phyloP scores from a whole-genome alignment of 1,284 basidiomycete species.

The Sphaerobolus stellatus region DNA sequence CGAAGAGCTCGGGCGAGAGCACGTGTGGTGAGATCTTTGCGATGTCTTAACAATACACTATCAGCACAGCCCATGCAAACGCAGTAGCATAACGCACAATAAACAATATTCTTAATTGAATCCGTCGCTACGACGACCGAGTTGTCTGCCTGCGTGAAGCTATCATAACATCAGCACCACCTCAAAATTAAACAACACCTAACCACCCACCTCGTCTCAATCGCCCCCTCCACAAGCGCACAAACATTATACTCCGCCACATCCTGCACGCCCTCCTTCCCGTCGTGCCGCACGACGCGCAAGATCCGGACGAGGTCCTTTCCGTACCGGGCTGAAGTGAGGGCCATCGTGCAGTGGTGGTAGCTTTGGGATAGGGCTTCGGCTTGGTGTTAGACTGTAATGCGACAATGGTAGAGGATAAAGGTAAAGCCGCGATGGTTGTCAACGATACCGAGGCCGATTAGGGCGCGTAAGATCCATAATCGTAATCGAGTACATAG shows the following conservation, averaged over 20 bases:
- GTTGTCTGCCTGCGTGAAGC: conserved; percentile 85
- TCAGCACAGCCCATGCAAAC: neutral
- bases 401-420: no score
- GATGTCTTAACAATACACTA: conserved; percentile 51
- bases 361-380: neutral
- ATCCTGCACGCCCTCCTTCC: conserved; percentile 56
- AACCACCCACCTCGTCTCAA: conserved; percentile 66
- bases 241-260: conserved; percentile 82
- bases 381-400: no score
- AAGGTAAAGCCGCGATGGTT: no score
- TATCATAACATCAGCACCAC: conserved; percentile 25
- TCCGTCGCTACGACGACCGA: conserved; percentile 84
- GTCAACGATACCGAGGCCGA: no score
- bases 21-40: conserved; percentile 87
- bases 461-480: no score
- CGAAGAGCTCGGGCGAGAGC: conserved; percentile 82
- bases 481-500: no score
- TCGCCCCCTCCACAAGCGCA: conserved; percentile 77
- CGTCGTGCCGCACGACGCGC: conserved; percentile 70
- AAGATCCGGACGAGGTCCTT: conserved; percentile 86
- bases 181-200: no score
- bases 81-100: conserved; percentile 53
- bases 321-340: conserved; percentile 68
- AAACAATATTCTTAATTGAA: conserved; percentile 94
- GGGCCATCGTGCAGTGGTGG: conserved; percentile 17